Evolutionary conservation across 1,284 basidiomycete genomes (phyloP), one percentile per base, ranked within the genome.

Genomic region (Xerocomus minutiporus): DNA sequence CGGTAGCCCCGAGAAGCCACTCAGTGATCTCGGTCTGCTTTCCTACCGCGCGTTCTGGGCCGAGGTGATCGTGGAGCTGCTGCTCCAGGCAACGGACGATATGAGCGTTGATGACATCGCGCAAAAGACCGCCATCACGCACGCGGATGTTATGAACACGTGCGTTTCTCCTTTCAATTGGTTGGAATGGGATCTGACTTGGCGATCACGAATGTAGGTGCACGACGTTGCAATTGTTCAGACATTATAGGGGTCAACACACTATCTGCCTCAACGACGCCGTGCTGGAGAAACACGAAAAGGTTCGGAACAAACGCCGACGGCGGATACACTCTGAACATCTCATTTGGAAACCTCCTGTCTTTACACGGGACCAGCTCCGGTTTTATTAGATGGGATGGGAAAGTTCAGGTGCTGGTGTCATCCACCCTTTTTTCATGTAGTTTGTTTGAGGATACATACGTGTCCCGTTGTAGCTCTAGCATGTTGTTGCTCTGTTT

Each of bases 131-230:
- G 82, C 91, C n/a, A 97, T 99, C 71, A 94, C 92, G 6, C 94
- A 97, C 66, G 86, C 88, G 35, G 97, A 99, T 71, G 87, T 99
- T 54, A 93, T 97, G 84, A 97, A 97, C 75, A 98, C 96, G 88
- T 97, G 70, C 71, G 92, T 84, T n/a, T 36, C 23, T 31, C 28
- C 9, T 43, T 31, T 43, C 13, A 11, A 8, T 5, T 8, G 42
- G 20, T 20, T 17, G n/a, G 26, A 26, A 17, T 31, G 26, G 15
- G 26, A 20, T 17, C n/a, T 43, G 15, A 43, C n/a, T 17, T 17
- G 7, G 2, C 25, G 23, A 26, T n/a, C 42, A 15, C 26, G 8
- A 8, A 41, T 23, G 38, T 48, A 96, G 93, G 35, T 96, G 94
- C 70, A 93, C 91, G 68, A 93, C 93, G 17, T 74, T 97, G 54